Conservation (phyloP, 1,284 basidiomycete species). For the Sphaerobolus stellatus region DNA sequence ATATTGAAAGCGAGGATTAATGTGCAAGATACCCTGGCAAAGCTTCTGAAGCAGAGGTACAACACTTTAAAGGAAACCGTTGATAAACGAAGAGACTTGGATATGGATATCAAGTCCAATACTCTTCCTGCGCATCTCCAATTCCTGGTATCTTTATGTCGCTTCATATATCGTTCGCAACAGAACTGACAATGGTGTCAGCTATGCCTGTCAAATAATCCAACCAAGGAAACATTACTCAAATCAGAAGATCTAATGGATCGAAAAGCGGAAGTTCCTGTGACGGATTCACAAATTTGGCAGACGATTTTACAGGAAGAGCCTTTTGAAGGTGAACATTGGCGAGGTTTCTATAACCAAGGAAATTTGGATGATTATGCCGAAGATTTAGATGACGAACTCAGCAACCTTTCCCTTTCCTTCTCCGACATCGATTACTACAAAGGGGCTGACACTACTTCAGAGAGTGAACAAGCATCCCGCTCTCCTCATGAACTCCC, state of each 20-base stretch:
- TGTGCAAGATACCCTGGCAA: constrained; percentile 55
- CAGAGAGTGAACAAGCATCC: no score
- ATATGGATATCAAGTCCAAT: constrained; percentile 62
- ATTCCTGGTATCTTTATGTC: constrained; percentile 44
- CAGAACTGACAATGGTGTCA: no score
- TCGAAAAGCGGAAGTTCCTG: neutral
- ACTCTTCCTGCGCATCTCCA: constrained; percentile 68
- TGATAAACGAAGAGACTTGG: constrained; percentile 54
- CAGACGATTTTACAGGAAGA: constrained; percentile 73
- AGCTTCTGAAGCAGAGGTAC: constrained; percentile 55
- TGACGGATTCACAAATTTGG: constrained; percentile 27
- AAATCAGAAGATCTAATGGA: constrained; percentile 23
- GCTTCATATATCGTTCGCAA: neutral
- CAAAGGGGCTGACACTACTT: neutral
- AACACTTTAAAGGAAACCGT: constrained; percentile 48
- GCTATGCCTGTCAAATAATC: no score
- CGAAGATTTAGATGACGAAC: constrained; percentile 44
- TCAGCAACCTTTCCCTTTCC: no score
- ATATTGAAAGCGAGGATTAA: constrained; percentile 69
- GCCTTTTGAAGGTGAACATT: constrained; percentile 76
- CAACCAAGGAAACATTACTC: constrained; percentile 47
- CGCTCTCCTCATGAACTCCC: no score
- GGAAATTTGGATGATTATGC: constrained; percentile 47
- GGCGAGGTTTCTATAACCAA: constrained; percentile 61
- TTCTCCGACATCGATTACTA: constrained; percentile 32